Base-by-base conservation (phyloP, 2,329 filamentous ascomycete genomes). In the Plenodomus tracheiphilus region DNA sequence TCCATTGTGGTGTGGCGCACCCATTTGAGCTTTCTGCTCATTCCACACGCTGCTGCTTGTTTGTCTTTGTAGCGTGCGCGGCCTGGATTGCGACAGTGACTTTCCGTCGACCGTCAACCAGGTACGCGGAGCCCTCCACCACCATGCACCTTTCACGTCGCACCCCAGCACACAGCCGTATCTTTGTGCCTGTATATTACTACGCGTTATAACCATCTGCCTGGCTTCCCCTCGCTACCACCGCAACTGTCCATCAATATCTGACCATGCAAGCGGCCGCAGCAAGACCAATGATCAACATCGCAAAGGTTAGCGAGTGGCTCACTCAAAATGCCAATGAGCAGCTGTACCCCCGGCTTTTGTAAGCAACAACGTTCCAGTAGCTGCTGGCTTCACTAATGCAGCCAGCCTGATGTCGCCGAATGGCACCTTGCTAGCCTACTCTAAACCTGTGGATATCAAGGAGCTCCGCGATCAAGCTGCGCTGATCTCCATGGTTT, bases 361-460 rank as follows among this genome's bases (percentile, higher is more conserved):
- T 73, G 71, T 74, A 59, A 61, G 71, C 68, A 28, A 9, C n/a
- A 32, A 18, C 19, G 38, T 36, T 16, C n/a, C 17, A 10, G 13
- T 16, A 11, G 5, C 28, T 40, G 11, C 36, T 32, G 10, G 15
- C 19, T 30, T n/a, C 6, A 38, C 55, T 64, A 34, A 64, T 38
- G 6, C 15, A 38, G 39, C 13, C 46, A 77, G 74, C 53, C 64
- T 79, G 46, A 80, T 79, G 74, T 79, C 77, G 22, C 75, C 76
- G 18, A 79, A 79, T 56, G 78, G 77, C 53, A 79, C 76, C 2
- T 62, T 80, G 17, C 67, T 80, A 42, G 77, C 78, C 37, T 78
- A 79, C 60, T 78, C 73, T 16, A 74, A 74, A 18, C 76, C 77
- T 11, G 70, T 74, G n/a, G 72, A 79, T 53, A 76, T 77, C 59